Base-by-base conservation (phyloP, 2,329 filamentous ascomycete species). In the Purpureocillium takamizusanense region DNA sequence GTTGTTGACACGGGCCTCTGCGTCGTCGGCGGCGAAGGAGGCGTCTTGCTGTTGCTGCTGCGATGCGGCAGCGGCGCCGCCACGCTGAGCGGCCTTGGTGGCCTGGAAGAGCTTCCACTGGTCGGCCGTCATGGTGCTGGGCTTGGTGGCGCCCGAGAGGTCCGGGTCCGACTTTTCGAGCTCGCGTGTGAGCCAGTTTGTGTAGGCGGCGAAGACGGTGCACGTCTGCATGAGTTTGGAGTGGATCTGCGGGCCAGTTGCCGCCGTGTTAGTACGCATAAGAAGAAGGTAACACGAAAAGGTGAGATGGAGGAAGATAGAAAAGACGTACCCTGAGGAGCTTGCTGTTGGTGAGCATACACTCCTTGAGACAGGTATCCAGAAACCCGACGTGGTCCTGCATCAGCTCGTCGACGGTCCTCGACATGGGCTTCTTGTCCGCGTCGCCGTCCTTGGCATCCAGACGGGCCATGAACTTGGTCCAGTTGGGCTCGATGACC, bases 341-440 rank as follows among this genome's bases (percentile, higher is more conserved):
- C 65, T 95, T 95, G 56, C 86, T 87, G 60, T 98, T 95, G 15
- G 92, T 98, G 47, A 98, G 72, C 88, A 97, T 97, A 67, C 92
- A 97, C 65, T 97, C 92, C 64, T 97, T 98, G 52, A 98, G 70
- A 59, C 92, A 98, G 4, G 92, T 97, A 52, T 95, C 92, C 35
- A 98, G 67, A 59, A 98, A 98, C 62, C 97, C 92, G 43, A 98
- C 89, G 63, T 98, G 92, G 55, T 97, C 89, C 64, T 97, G 87
- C 92, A 98, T 98, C 55, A 98, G 66, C 64, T 97, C 88, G 54
- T 98, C 92, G 1, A 98, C 92, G 0, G 92, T 98, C 29, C 88
- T 65, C 31, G 66, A 68, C 7, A 62, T 56, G 1, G 55, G 40
- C n/a, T 42, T 42, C 28, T 59, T 50, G 8, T 46, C 44, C 4